Conservation (phyloP, 805 yeast genomes). For the Yamadazyma insecticola region DNA sequence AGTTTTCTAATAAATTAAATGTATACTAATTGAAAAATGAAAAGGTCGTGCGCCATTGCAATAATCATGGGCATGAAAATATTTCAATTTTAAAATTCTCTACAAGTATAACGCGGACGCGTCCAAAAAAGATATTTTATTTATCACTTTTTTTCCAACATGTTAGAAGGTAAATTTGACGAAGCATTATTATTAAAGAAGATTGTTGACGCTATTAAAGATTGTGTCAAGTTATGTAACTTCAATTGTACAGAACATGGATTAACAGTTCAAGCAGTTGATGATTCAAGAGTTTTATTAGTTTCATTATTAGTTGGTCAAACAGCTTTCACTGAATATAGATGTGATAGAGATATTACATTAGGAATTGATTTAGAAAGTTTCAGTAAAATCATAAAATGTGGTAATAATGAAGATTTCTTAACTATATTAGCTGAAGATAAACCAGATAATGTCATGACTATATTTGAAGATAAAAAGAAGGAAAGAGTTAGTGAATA, state of each 20-base stretch:
- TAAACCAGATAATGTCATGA: slow-evolving; percentile 69
- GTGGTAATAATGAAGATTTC: slow-evolving; percentile 87
- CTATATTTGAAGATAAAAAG: slow-evolving; percentile 86
- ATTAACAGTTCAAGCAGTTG: slow-evolving; percentile 94
- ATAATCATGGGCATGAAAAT: too few relatives aligned
- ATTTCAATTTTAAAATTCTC: too few relatives aligned
- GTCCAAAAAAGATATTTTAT: too few relatives aligned
- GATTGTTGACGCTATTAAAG: slow-evolving; percentile 90
- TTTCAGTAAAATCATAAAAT: slow-evolving; percentile 80
- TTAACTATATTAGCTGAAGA: slow-evolving; percentile 89
- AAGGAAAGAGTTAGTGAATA: slow-evolving; percentile 92
- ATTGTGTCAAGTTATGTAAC: slow-evolving; percentile 91
- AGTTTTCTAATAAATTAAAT: too few relatives aligned
- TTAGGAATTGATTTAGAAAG: slow-evolving; percentile 88
- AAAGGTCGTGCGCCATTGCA: too few relatives aligned
- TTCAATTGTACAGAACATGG: slow-evolving; percentile 96
- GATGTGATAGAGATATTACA: slow-evolving; percentile 92
- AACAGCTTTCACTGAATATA: slow-evolving; percentile 84
- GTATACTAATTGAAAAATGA: too few relatives aligned
- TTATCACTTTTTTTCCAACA: slow-evolving; percentile 31
- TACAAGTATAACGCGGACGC: too few relatives aligned
- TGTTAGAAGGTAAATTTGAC: slow-evolving; percentile 97
- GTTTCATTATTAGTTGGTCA: slow-evolving; percentile 84
- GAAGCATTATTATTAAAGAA: slow-evolving; percentile 89
- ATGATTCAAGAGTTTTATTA: slow-evolving; percentile 90